These are phyloP conservation scores for Orbilia blumenaviensis DNA, from an alignment of 2,329 filamentous ascomycete genomes.

Conservation along the genomic window DNA sequence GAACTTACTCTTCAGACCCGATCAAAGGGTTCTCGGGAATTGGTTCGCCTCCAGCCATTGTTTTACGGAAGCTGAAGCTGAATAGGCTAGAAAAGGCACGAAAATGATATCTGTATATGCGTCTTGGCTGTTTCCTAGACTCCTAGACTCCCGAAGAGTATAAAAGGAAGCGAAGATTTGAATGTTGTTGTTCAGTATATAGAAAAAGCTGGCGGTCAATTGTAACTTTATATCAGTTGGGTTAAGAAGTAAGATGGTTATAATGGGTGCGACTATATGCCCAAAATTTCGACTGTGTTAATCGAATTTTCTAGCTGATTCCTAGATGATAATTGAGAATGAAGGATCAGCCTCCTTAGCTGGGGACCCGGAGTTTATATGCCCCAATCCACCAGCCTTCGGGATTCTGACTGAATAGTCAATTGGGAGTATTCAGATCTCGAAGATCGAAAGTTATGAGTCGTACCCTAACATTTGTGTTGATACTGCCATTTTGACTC, in stretches of 20 bases:
- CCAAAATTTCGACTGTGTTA: neutral
- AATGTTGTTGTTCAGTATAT: neutral
- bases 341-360: conserved; percentile 19
- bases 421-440: neutral
- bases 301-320: conserved; percentile 15
- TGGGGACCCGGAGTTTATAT: conserved; percentile 25
- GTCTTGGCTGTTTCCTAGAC: neutral
- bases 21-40: conserved; percentile 48
- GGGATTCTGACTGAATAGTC: neutral
- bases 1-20: conserved; percentile 38
- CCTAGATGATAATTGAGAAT: neutral
- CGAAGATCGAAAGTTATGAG: conserved; percentile 25
- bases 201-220: conserved; percentile 1
- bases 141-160: neutral
- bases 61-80: neutral
- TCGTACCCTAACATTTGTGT: conserved; percentile 41
- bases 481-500: conserved; percentile 44
- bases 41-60: conserved; percentile 47
- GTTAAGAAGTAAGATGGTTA: too few relatives aligned
- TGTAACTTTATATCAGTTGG: too few relatives aligned
- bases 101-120: neutral
- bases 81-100: conserved; percentile 20
- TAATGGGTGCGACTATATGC: too few relatives aligned
- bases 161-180: neutral
- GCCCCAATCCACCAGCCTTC: conserved; percentile 15